Base-by-base conservation (phyloP, 202 grass and related monocot genomes). In the Zizania palustris region DNA sequence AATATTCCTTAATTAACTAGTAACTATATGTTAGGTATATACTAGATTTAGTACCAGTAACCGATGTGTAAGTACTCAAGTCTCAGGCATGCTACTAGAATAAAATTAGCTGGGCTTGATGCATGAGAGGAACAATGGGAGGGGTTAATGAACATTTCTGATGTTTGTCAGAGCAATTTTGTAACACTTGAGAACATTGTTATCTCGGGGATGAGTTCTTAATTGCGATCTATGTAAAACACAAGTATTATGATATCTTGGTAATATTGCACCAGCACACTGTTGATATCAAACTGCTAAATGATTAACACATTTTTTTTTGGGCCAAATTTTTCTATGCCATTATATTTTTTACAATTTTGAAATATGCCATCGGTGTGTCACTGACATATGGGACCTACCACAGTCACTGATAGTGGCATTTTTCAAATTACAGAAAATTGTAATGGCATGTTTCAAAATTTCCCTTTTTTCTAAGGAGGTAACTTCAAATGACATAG, bases 151-250 rank as follows among this genome's bases (percentile, higher is more conserved):
- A 53, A 54, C 49, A 76, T 65, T 61, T 81, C 48, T 81, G 72
- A 80, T 80, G 65, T 39, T 40, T 33, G 43, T 45, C 72, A 65
- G 82, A 76, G 77, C 77, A 81, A 88, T 85, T 88, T 85, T 88
- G 86, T 81, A 81, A 41, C 45, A 72, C 56, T 49, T 67, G 38
- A 15, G 19, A 70, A 15, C 20, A 70, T 42, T 33, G 45, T 68
- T 68, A 67, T 67, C 66, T 14, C 22, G 16, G 60, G 60, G 60
- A 44, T 65, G 43, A 60, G 21, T 66, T 71, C 58, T 71, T 71
- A 3, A 43, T 56, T 28, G 11, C 19, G 37, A 61, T 14, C 21
- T 45, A 5, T 69, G 43, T 40, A 42, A 13, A 48, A 11, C n/a
- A 40, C n/a, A 6, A 62, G 18, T 18, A 54, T 19, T 3, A 34